phyloP scores from a whole-genome alignment of 371 early-diverging fungal species.

The Zychaea mexicana region DNA sequence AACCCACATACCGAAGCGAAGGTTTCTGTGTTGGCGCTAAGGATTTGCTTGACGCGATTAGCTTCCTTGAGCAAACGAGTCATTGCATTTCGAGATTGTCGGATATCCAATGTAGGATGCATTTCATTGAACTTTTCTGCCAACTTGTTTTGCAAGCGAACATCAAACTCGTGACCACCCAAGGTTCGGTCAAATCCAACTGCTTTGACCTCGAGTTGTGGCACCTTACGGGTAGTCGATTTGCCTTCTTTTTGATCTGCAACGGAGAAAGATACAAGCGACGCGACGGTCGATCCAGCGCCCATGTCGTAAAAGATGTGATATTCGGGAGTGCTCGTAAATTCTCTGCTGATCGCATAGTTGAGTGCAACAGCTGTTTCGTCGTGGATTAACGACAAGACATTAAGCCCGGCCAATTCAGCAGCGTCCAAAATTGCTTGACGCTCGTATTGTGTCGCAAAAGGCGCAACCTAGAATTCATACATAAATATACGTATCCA shows the following conservation, averaged over 20 bases:
- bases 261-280: constrained; percentile 82
- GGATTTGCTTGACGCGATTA: constrained; percentile 91
- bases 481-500: too few species aligned
- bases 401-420: constrained; percentile 86
- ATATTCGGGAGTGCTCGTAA: constrained; percentile 71
- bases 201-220: constrained; percentile 79
- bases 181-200: constrained; percentile 84
- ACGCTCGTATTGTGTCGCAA: constrained; percentile 88
- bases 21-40: constrained; percentile 92
- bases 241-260: constrained; percentile 63
- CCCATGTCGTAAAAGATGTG: constrained; percentile 98
- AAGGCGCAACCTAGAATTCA: constrained; percentile 78
- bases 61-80: constrained; percentile 90
- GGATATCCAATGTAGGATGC: constrained; percentile 48
- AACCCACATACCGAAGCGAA: constrained; percentile 67
- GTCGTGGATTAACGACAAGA: constrained; percentile 86
- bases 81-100: constrained; percentile 77
- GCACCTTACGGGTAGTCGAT: constrained; percentile 54
- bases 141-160: constrained; percentile 74
- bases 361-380: constrained; percentile 95
- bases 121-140: constrained; percentile 70
- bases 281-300: constrained; percentile 90
- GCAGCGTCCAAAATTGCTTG: constrained; percentile 95
- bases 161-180: constrained; percentile 90
- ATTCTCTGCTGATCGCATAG: constrained; percentile 81